These are phyloP conservation scores for Plectosphaerella sp. DNA, from an alignment of 2,329 filamentous ascomycete genomes.

Conservation along the genomic window DNA sequence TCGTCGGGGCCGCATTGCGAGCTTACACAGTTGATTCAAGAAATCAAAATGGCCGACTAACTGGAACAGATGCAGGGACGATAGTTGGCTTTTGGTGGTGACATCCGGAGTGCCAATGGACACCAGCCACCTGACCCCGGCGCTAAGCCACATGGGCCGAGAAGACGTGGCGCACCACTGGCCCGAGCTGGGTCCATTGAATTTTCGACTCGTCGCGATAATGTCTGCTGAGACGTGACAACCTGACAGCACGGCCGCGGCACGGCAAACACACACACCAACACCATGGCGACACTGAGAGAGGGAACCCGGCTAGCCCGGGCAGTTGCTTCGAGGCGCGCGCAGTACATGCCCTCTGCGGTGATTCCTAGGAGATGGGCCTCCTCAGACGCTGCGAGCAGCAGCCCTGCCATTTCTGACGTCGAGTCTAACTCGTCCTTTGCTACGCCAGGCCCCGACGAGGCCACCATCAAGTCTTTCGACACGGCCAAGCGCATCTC, in stretches of 20 bases:
- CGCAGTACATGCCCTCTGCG: conserved; percentile 15
- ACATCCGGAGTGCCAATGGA: no score
- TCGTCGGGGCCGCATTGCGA: no score
- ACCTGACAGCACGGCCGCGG: background rate
- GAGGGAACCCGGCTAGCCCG: conserved; percentile 32
- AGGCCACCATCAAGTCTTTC: conserved; percentile 33
- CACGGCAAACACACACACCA: conserved; percentile 1
- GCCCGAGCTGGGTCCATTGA: background rate
- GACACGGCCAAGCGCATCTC: conserved; percentile 28
- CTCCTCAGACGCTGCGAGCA: conserved; percentile 38
- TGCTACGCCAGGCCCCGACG: conserved; percentile 32
- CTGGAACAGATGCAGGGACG: no score
- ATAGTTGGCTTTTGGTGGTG: no score
- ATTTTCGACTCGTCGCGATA: conserved; percentile 1
- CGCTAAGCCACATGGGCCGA: no score
- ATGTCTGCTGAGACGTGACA: background rate
- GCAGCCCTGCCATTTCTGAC: conserved; percentile 33
- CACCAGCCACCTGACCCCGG: no score
- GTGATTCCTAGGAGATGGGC: conserved; percentile 32
- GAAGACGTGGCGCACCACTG: background rate
- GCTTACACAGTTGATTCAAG: no score
- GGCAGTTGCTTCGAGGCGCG: conserved; percentile 21
- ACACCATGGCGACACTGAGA: conserved; percentile 36
- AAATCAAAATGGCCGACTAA: no score
- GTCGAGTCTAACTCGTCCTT: conserved; percentile 49